phyloP scores from a whole-genome alignment of 1,284 basidiomycete species.

The Cystobasidium pallidum region DNA sequence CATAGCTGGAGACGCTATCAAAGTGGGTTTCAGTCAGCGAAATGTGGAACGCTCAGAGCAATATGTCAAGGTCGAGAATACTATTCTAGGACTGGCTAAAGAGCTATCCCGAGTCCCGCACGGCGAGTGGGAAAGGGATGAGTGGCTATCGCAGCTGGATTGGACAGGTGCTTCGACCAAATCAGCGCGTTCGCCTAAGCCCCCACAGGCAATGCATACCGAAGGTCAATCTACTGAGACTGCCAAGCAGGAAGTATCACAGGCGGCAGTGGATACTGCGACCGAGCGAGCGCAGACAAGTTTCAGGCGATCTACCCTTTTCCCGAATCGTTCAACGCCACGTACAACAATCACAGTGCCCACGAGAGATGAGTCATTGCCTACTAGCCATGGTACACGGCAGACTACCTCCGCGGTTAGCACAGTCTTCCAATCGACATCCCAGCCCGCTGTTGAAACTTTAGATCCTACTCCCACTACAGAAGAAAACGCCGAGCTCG shows the following conservation, averaged over 20 bases:
- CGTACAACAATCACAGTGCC: no score
- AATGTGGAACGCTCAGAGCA: not conserved
- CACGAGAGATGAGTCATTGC: no score
- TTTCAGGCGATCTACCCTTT: no score
- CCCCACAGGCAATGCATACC: not conserved
- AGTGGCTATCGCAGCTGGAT: slow-evolving; percentile 51
- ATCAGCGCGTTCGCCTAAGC: not conserved
- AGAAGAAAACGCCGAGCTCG: not conserved
- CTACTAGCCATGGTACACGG: no score
- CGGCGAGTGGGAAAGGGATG: slow-evolving; percentile 27
- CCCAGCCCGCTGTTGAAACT: no score
- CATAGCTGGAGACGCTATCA: slow-evolving; percentile 1
- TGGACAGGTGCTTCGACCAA: slow-evolving; percentile 44
- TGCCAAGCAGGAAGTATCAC: not conserved
- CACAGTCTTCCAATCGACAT: no score
- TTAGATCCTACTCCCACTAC: no score
- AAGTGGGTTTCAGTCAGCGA: slow-evolving; percentile 8
- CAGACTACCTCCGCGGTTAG: no score
- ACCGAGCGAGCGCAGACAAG: no score
- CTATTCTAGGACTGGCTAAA: slow-evolving; percentile 44
- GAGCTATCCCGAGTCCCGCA: slow-evolving; percentile 23
- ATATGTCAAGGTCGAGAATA: not conserved
- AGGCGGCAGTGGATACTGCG: no score
- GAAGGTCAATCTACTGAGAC: not conserved
- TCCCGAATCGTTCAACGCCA: no score